phyloP scores from a whole-genome alignment of 2,329 filamentous ascomycete species.

The Didymosphaeria variabile region DNA sequence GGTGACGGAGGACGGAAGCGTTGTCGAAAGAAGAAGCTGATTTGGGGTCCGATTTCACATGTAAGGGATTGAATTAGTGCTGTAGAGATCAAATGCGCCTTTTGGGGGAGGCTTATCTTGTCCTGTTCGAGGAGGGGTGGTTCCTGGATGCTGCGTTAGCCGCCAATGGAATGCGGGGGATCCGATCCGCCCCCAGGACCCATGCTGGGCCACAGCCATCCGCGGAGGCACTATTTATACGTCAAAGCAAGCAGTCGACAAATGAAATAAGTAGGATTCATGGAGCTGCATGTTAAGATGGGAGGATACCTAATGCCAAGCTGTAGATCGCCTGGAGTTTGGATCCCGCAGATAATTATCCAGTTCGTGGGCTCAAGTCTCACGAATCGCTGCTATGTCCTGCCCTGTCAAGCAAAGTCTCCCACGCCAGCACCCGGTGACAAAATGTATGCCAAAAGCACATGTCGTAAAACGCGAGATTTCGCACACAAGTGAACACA shows the following conservation, averaged over 20 bases:
- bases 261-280: background rate
- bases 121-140: background rate
- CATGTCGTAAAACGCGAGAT: background rate
- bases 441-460: background rate
- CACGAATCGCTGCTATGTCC: background rate
- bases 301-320: background rate
- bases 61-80: background rate
- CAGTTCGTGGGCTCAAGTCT: background rate
- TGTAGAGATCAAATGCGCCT: background rate
- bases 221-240: slow-evolving; percentile 15
- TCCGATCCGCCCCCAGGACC: slow-evolving; percentile 3
- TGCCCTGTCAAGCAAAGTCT: background rate
- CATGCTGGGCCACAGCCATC: slow-evolving; percentile 18
- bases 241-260: background rate
- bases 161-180: slow-evolving; percentile 25
- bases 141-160: slow-evolving; percentile 15
- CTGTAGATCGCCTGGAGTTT: background rate
- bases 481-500: background rate
- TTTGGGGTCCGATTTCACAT: background rate
- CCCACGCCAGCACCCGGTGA: background rate
- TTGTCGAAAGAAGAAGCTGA: slow-evolving; percentile 20
- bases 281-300: background rate
- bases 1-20: slow-evolving; percentile 8
- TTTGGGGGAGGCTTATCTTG: background rate
- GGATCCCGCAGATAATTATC: background rate